phyloP scores from a whole-genome alignment of 176 grass and related monocot genomes.

The Carex littledalei region DNA sequence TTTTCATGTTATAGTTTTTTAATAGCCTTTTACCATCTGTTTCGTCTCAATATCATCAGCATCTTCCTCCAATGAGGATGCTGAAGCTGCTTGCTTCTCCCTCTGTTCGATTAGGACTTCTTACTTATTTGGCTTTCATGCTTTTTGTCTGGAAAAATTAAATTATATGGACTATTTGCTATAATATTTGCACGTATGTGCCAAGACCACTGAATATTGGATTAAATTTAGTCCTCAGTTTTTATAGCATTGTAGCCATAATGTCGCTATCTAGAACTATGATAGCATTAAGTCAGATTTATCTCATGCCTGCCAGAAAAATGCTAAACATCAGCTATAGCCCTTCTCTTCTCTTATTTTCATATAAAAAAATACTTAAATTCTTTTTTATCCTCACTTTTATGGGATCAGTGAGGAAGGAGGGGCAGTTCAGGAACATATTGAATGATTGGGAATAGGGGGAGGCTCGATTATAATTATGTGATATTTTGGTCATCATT shows the following conservation, averaged over 20 bases:
- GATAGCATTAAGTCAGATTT: neutral
- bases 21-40: neutral
- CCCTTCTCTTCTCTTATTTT: neutral
- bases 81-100: neutral
- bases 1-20: neutral
- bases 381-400: neutral
- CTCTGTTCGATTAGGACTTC: neutral
- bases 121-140: neutral
- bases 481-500: conserved; percentile 3
- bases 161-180: neutral
- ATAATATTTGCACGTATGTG: neutral
- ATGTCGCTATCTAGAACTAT: neutral
- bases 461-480: neutral
- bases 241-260: neutral
- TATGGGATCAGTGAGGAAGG: neutral
- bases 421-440: neutral
- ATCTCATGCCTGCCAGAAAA: neutral
- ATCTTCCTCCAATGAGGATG: neutral
- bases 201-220: neutral
- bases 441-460: neutral
- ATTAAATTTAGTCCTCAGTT: neutral
- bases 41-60: neutral
- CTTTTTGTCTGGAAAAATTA: neutral
- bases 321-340: neutral
- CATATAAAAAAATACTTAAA: neutral